A percentile compares a stretch with the other conserved stretches of the same genome.
These are phyloP conservation scores for Aspergillus sp. DNA, from an alignment of 2,329 filamentous ascomycete genomes.

Conservation along the genomic window DNA sequence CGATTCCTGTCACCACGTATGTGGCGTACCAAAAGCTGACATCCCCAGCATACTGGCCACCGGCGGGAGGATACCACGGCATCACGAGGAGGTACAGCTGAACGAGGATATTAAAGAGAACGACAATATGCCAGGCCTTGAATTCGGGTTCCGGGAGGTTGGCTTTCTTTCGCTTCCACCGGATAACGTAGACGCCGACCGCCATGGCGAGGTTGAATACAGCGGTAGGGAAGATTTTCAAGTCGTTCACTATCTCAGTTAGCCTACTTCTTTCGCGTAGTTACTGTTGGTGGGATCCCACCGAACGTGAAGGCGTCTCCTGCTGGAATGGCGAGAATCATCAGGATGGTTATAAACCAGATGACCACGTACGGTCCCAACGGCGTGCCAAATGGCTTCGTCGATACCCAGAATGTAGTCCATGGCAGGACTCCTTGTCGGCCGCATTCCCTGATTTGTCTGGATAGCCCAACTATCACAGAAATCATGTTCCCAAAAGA, in stretches of 20 bases:
- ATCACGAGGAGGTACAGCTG: slow-evolving; percentile 65
- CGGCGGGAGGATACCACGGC: slow-evolving; percentile 69
- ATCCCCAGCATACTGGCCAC: slow-evolving; percentile 60
- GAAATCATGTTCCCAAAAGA: slow-evolving; percentile 61
- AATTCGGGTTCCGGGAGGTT: slow-evolving; percentile 54
- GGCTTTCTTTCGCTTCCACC: slow-evolving; percentile 53
- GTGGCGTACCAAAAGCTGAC: slow-evolving; percentile 75
- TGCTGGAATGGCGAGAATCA: slow-evolving; percentile 61
- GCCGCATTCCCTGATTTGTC: slow-evolving; percentile 61
- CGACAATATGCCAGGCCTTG: slow-evolving; percentile 57
- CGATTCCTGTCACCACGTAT: slow-evolving; percentile 65
- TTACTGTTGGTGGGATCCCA: neutral
- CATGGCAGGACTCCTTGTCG: slow-evolving; percentile 61
- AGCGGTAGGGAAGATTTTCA: slow-evolving; percentile 58
- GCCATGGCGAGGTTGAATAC: slow-evolving; percentile 60
- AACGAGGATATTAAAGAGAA: slow-evolving; percentile 60
- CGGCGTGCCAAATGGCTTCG: slow-evolving; percentile 63
- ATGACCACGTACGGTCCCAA: slow-evolving; percentile 59
- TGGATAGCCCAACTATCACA: slow-evolving; percentile 55
- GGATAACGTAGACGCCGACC: slow-evolving; percentile 58
- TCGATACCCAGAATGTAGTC: slow-evolving; percentile 62
- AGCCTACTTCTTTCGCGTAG: too few species aligned
- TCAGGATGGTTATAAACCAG: slow-evolving; percentile 57
- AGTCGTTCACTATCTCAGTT: slow-evolving; percentile 49
- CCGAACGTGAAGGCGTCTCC: slow-evolving; percentile 64